A percentile compares a stretch with the other conserved stretches of the same genome.
These are phyloP conservation scores for Macrophomina tecta DNA, from an alignment of 2,329 filamentous ascomycete genomes.

Conservation along the genomic window DNA sequence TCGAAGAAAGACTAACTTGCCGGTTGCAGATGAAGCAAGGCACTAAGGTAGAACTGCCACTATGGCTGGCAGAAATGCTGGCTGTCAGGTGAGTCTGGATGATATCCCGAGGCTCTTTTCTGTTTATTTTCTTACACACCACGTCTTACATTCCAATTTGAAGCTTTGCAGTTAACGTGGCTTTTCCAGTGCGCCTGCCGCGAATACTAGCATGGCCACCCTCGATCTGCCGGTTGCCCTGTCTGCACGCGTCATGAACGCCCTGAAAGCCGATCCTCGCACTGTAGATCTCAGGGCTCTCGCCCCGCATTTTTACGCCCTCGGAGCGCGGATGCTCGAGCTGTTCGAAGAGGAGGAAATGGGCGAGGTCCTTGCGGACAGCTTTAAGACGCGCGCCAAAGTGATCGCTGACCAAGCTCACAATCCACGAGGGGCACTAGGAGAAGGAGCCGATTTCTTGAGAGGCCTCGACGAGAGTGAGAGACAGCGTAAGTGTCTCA, in stretches of 20 bases:
- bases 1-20: constrained; percentile 5
- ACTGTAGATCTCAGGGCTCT: constrained; percentile 83
- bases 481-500: constrained; percentile 61
- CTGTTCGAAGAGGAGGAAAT: constrained; percentile 89
- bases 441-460: constrained; percentile 78
- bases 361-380: constrained; percentile 66
- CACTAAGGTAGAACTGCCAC: constrained; percentile 79
- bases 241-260: constrained; percentile 80
- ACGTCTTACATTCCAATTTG: not conserved
- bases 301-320: constrained; percentile 84
- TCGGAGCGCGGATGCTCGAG: constrained; percentile 85
- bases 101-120: not conserved
- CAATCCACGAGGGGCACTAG: constrained; percentile 74
- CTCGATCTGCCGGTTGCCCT: constrained; percentile 83
- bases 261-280: constrained; percentile 86
- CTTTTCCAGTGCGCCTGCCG: constrained; percentile 31
- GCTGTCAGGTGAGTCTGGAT: constrained; percentile 64
- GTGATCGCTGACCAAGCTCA: constrained; percentile 89
- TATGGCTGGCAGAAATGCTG: constrained; percentile 96
- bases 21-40: constrained; percentile 72
- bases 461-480: constrained; percentile 90
- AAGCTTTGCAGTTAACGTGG: not conserved
- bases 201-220: constrained; percentile 58
- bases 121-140: not conserved
- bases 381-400: constrained; percentile 79